Conservation (phyloP, 108 stramenopile species). For the Asterionellopsis glacialis region DNA sequence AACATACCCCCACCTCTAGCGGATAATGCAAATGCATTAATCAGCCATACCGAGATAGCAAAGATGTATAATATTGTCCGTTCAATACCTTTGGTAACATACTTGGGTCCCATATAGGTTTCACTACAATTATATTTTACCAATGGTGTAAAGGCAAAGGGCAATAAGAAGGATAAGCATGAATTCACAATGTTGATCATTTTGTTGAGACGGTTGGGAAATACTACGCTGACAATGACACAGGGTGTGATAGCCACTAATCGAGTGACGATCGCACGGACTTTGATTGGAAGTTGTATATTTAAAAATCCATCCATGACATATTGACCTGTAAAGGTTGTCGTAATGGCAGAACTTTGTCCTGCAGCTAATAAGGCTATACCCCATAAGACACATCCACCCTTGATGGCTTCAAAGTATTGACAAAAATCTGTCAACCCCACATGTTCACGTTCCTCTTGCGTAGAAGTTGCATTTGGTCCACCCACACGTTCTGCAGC, state of each 20-base stretch:
- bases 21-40: conserved; percentile 51
- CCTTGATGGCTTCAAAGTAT: conserved; percentile 43
- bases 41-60: conserved; percentile 39
- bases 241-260: conserved; percentile 55
- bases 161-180: conserved; percentile 48
- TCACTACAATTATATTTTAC: conserved; percentile 34
- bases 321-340: conserved; percentile 73
- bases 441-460: conserved; percentile 21
- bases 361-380: conserved; percentile 68
- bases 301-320: conserved; percentile 71
- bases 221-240: conserved; percentile 38
- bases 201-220: conserved; percentile 39
- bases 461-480: neutral
- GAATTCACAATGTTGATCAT: conserved; percentile 66
- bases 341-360: conserved; percentile 63
- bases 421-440: conserved; percentile 60
- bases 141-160: conserved; percentile 65
- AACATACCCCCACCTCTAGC: conserved; percentile 36
- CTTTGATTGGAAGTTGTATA: conserved; percentile 39
- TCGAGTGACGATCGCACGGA: conserved; percentile 51
- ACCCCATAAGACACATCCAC: conserved; percentile 58
- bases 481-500: conserved; percentile 57
- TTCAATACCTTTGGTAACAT: conserved; percentile 20
- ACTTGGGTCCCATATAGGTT: conserved; percentile 42
- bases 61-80: conserved; percentile 27